Evolutionary conservation across 2,329 filamentous ascomycete species (phyloP).

Genomic region (Pestalotiopsis sp.): DNA sequence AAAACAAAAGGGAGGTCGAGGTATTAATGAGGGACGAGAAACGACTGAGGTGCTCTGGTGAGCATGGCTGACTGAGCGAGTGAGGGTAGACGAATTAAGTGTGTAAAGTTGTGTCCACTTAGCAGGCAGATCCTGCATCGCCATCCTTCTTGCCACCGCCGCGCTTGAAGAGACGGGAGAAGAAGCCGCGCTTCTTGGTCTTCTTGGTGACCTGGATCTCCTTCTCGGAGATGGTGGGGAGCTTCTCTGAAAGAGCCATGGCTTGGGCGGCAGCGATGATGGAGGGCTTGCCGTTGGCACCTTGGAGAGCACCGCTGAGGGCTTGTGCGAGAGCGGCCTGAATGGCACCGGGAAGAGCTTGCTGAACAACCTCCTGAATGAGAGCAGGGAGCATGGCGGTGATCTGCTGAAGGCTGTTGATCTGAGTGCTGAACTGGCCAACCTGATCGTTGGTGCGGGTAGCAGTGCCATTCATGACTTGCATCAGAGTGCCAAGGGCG

Average conservation of each 20-base stretch:
- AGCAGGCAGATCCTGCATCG: neutral
- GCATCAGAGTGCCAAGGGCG: conserved; percentile 25
- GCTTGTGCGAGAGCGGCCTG: conserved; percentile 19
- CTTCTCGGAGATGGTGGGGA: neutral
- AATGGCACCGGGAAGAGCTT: conserved; percentile 18
- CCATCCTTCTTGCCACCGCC: conserved; percentile 5
- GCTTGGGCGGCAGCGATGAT: neutral
- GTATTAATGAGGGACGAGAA: no score
- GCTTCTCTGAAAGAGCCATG: neutral
- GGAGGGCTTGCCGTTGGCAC: neutral
- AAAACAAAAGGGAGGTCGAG: no score
- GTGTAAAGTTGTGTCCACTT: neutral
- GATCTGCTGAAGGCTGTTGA: conserved; percentile 26
- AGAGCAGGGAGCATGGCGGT: conserved; percentile 29
- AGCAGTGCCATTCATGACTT: conserved; percentile 28
- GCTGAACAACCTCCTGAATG: conserved; percentile 18
- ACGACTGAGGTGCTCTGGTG: no score
- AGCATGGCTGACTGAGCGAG: no score
- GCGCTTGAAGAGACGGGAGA: conserved; percentile 12
- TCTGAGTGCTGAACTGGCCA: conserved; percentile 14
- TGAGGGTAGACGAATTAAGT: no score
- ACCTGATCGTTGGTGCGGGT: conserved; percentile 9
- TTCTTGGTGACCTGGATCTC: neutral
- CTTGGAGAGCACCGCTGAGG: conserved; percentile 19
- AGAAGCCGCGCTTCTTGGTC: conserved; percentile 13